Base-by-base conservation (phyloP, 2,329 filamentous ascomycete genomes). In the Trichophyton rubrum region DNA sequence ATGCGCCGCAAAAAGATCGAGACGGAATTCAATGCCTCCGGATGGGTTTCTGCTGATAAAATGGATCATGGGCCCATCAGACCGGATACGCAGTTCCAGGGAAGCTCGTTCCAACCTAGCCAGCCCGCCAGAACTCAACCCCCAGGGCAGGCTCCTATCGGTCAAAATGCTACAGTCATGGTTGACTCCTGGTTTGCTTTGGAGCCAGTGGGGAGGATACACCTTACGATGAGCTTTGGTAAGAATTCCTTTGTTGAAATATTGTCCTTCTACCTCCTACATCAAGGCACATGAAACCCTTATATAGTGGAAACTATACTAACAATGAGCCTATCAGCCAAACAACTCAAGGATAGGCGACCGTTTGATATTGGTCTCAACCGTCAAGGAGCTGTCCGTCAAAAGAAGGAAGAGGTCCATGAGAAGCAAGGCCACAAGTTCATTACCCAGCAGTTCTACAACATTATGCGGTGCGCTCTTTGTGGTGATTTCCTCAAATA, bases 351-450 rank as follows among this genome's bases (percentile, higher is more conserved):
- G 70, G 89, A 92, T 68, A 84, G 88, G 60, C 82, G 87, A 62
- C 87, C 85, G 1, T 87, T 95, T 69, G 91, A 97, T 70, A 82
- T 92, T 61, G 93, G 93, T 70, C 85, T 99, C 65, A 90, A 90
- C 65, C 88, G 93, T 72, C 95, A 96, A 77, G 93, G 92, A 70
- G 93, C 93, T 65, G 90, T 99, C 67, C 89, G 93, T 66, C 92
- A 99, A 76, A 89, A 90, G 70, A 99, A 99, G 78, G 93, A 99
- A 74, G 91, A 97, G 70, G 87, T 99, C 3, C 89, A 96, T 77
- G 93, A 99, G 77, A 96, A 96, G 80, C 96, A 96, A 72, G 93
- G 93, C 56, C 93, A 99, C 85, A 99, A 97, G 77, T 99, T 99
- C 71, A 87, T 97, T 60, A 89, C 93, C 70, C 91, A 96, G 73